phyloP scores from a whole-genome alignment of 2,329 filamentous ascomycete species.

The Cercospora sp. region DNA sequence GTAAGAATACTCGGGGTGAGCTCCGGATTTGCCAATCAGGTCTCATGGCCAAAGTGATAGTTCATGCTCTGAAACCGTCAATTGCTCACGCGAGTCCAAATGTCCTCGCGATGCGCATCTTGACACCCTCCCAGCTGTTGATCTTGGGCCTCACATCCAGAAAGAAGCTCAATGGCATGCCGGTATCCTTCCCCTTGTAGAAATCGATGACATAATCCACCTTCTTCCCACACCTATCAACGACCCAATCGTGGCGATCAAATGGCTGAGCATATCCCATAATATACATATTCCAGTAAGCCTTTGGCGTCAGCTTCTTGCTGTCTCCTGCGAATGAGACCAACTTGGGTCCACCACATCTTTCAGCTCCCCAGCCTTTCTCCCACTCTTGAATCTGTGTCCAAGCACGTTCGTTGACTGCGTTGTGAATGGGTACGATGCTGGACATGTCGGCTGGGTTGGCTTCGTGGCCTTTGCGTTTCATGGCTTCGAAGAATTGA shows the following conservation, averaged over 20 bases:
- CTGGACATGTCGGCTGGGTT: conserved; percentile 76
- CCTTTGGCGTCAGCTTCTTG: conserved; percentile 71
- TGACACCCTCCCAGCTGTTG: conserved; percentile 62
- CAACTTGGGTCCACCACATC: conserved; percentile 77
- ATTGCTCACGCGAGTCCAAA: conserved; percentile 22
- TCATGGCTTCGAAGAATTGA: conserved; percentile 98
- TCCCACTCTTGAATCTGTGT: conserved; percentile 90
- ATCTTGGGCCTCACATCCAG: conserved; percentile 66
- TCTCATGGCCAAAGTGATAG: background rate
- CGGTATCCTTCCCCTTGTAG: conserved; percentile 68
- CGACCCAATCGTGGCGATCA: conserved; percentile 95
- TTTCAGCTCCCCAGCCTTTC: conserved; percentile 58
- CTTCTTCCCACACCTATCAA: conserved; percentile 81
- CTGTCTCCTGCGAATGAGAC: conserved; percentile 75
- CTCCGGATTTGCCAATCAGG: background rate
- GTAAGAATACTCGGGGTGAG: background rate
- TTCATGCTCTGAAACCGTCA: background rate
- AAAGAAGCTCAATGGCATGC: conserved; percentile 58
- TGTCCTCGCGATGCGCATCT: conserved; percentile 51
- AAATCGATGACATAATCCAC: conserved; percentile 98
- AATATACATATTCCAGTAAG: conserved; percentile 68
- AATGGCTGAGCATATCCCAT: conserved; percentile 91
- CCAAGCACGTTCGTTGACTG: conserved; percentile 97
- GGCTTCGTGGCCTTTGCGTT: conserved; percentile 79
- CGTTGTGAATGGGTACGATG: conserved; percentile 96